These are phyloP conservation scores for Fusarium sp. DNA, from an alignment of 2,329 filamentous ascomycete genomes.

Conservation along the genomic window DNA sequence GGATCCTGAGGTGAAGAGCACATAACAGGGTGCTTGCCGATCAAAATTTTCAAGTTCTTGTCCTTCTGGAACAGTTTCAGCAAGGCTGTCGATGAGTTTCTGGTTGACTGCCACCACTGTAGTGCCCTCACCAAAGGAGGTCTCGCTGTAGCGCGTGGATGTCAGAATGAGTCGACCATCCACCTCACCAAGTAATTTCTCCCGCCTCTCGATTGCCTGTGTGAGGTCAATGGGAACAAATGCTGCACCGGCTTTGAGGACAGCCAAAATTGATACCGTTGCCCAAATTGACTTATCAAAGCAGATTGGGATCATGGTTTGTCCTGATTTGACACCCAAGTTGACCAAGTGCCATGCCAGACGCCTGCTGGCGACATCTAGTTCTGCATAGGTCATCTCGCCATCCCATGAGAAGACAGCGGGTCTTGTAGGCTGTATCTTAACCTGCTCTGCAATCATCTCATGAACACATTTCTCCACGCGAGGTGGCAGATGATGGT, in stretches of 20 bases:
- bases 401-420: conserved; percentile 22
- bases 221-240: conserved; percentile 6
- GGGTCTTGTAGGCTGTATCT: conserved; percentile 13
- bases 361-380: conserved; percentile 3
- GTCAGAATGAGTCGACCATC: not conserved
- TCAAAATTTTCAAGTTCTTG: conserved; percentile 1
- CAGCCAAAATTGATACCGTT: not conserved
- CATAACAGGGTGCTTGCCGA: conserved; percentile 1
- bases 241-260: conserved; percentile 10
- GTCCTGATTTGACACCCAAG: not conserved
- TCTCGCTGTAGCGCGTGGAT: not conserved
- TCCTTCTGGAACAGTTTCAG: not conserved
- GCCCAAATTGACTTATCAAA: conserved; percentile 22
- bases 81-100: not conserved
- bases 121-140: not conserved
- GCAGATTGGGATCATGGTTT: conserved; percentile 4
- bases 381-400: conserved; percentile 15
- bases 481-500: conserved; percentile 5
- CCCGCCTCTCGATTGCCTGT: not conserved
- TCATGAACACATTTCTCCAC: conserved; percentile 20
- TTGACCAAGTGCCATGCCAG: not conserved
- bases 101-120: conserved; percentile 4
- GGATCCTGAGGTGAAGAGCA: conserved; percentile 1
- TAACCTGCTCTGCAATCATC: conserved; percentile 19
- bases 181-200: not conserved